Base-by-base conservation (phyloP, 768 basidiomycete genomes). In the Porphyrellus cyaneotinctus region DNA sequence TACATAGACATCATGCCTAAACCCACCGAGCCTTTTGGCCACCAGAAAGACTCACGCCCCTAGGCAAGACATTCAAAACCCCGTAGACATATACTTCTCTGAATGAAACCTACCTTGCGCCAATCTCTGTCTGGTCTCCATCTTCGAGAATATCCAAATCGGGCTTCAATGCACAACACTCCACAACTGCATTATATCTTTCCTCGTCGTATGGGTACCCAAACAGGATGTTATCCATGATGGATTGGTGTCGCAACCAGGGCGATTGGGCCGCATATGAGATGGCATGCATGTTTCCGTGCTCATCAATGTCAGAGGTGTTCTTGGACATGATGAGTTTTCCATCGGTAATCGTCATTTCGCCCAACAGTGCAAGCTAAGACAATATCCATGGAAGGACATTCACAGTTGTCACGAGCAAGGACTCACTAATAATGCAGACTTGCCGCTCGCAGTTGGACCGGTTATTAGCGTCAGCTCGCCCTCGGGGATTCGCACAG, bases 141-240 rank as follows among this genome's bases (percentile, higher is more conserved):
- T 94, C 85, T 51, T 95, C 90, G 2, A 97, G 68, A 12, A 93
- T 79, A 6, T 87, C 81, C 51, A 98, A 69, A 73, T 98, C 95
- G 0, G 87, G 82, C 26, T 66, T 72, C 47, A 98, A 69, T 1
- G 92, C 93, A 63, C 95, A 97, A 14, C 83, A 87, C 47, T 91
- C 85, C n/a, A 95, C 66, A 24, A 92, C 90, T 0, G 73, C 75
- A 11, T 85, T 71, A 58, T 94, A 94, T 44, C 90, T 74, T 56
- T 84, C 81, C 56, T 88, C 82, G 47, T 88, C 86, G 38, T 66
- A 72, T 1, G 83, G 82, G 57, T 80, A 79, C 0, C 88, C 88
- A 64, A 92, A 92, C 11, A 89, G 69, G 62, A 94, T 89, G 63
- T 94, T 92, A 36, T 86, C 85, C 58, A 78, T 82, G 66, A 92